phyloP scores from a whole-genome alignment of 2,329 filamentous ascomycete species.

The Penicillium sclerotigenum region DNA sequence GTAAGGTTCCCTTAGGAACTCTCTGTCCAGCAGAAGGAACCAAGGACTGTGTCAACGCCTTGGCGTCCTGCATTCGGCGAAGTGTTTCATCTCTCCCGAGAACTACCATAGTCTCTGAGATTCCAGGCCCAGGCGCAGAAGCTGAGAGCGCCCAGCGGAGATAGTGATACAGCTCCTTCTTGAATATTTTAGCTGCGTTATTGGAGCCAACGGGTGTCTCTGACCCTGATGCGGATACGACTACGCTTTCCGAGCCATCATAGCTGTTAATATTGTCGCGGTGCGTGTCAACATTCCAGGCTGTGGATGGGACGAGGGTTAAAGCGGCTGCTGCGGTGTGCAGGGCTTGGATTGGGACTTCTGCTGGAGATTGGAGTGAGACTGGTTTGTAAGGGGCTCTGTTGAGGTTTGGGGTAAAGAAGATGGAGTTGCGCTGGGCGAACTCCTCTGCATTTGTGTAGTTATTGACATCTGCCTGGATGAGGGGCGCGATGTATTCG shows the following conservation, averaged over 20 bases:
- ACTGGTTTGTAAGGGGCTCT: conserved; percentile 25
- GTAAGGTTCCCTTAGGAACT: conserved; percentile 17
- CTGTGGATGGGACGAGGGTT: conserved; percentile 39
- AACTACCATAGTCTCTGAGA: conserved; percentile 53
- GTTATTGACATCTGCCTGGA: conserved; percentile 55
- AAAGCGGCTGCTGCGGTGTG: conserved; percentile 46
- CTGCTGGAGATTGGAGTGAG: conserved; percentile 16
- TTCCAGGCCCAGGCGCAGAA: conserved; percentile 52
- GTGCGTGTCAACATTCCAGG: conserved; percentile 43
- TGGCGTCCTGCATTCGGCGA: conserved; percentile 44
- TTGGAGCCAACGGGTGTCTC: conserved; percentile 10
- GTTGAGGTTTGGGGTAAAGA: conserved; percentile 49
- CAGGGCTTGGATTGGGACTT: conserved; percentile 37
- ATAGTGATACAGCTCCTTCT: conserved; percentile 52
- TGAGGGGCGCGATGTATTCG: conserved; percentile 50
- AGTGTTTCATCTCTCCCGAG: conserved; percentile 54
- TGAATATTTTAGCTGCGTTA: conserved; percentile 36
- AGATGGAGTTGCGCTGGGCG: conserved; percentile 54
- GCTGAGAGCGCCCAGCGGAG: conserved; percentile 56
- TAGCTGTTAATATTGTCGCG: conserved; percentile 40
- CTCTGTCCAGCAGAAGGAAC: conserved; percentile 17
- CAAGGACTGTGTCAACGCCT: conserved; percentile 27
- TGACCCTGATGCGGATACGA: conserved; percentile 1
- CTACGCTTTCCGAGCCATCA: conserved; percentile 23
- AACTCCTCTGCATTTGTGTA: conserved; percentile 58